Conservation (phyloP, 306 rosid species). For the Prinsepia uniflora region DNA sequence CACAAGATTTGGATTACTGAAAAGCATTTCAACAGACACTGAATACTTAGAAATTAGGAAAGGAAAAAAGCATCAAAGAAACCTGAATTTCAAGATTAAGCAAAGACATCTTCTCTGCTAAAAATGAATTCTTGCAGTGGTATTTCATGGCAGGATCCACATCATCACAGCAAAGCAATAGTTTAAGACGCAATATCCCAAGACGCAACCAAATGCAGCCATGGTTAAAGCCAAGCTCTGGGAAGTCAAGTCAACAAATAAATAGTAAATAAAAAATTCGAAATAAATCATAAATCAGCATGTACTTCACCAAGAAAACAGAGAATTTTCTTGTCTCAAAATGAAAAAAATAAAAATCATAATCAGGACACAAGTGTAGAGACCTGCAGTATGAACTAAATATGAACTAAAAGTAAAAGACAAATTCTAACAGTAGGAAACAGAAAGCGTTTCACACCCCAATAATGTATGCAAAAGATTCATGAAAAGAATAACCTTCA, state of each 20-base stretch:
- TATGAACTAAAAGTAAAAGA: neutral
- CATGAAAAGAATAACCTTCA: constrained; percentile 41
- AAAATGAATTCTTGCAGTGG: constrained; percentile 53
- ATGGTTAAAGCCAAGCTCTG: constrained; percentile 44
- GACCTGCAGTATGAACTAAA: too few species aligned
- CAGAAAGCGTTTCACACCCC: neutral
- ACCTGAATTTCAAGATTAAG: constrained; percentile 86
- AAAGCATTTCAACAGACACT: neutral
- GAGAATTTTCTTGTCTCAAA: neutral
- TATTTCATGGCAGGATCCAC: constrained; percentile 84
- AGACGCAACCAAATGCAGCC: constrained; percentile 74
- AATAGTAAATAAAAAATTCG: neutral
- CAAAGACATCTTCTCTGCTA: constrained; percentile 53
- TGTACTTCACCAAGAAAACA: neutral
- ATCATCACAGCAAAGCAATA: constrained; percentile 65
- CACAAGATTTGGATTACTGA: neutral
- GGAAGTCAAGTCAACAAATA: neutral
- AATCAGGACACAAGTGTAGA: neutral
- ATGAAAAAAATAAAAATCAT: neutral
- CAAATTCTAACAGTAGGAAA: neutral
- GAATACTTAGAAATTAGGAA: neutral
- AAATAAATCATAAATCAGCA: neutral
- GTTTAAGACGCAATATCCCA: constrained; percentile 68
- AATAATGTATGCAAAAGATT: neutral
- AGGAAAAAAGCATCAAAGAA: neutral